Base-by-base conservation (phyloP, 352 stramenopile genomes). In the Pythium brassicae region DNA sequence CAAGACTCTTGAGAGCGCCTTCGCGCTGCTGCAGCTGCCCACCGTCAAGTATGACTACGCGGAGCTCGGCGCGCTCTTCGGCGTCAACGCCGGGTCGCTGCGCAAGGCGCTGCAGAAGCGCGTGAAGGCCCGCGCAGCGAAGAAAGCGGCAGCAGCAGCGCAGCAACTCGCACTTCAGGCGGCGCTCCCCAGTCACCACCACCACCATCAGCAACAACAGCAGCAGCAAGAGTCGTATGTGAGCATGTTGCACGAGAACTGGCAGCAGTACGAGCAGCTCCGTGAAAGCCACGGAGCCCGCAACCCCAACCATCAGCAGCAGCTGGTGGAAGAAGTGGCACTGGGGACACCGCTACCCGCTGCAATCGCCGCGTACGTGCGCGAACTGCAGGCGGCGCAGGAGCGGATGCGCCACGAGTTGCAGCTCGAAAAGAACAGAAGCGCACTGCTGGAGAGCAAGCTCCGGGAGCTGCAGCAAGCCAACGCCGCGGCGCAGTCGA, bases 401-500 rank as follows among this genome's bases (percentile, higher is more conserved):
- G 72, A 78, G 0, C 62, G 72, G 19, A 39, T 82, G 8, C 81
- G 80, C 55, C 67, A 76, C 23, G 82, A 89, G 23, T 37, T 89
- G 20, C 63, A 65, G 19, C 27, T 67, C 2, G 78, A 89, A 56
- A 86, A 87, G 50, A 72, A 81, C 19, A 87, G 84, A 58, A 89
- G 87, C 44, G 78, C 75, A 35, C 71, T 71, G 35, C 63, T 86
- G 27, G 72, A 86, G 12, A 68, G 65, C 26, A 83, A 84, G 34
- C 76, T 74, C 0, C 55, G 86, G 6, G 73, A 89, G 51, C 72
- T 89, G 0, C 75, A 89, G 54, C 70, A 72, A 12, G 72, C 84
- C 50, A 86, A 88, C 35, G 8, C 14, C 35, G 35, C 35, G 35
- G 14, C n/a, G 15, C 35, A 20, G 7, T 4, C 40, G 19, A 15